Percentiles rank a stretch among this genome's conserved stretches.
Evolutionary conservation across 345 rosid genomes (phyloP).

Genomic region (Populus deltoides): DNA sequence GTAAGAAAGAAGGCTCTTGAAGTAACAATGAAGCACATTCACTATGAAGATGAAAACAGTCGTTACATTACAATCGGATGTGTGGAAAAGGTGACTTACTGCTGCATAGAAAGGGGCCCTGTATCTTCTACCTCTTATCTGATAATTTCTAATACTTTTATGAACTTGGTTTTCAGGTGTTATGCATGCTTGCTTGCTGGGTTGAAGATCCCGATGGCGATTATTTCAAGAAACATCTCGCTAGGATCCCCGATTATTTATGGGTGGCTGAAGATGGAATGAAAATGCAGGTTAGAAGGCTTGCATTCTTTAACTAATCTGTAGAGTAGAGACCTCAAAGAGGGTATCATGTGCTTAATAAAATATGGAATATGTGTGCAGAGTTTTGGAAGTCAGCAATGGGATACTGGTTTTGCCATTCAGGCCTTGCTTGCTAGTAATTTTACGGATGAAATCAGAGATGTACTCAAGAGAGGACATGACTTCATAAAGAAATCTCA

Average conservation of each 20-base stretch:
- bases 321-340: too few species aligned
- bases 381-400: conserved; percentile 79
- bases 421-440: conserved; percentile 74
- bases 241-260: conserved; percentile 68
- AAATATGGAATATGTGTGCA: conserved; percentile 12
- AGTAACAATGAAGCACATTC: conserved; percentile 14
- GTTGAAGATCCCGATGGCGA: conserved; percentile 43
- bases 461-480: conserved; percentile 61
- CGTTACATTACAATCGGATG: conserved; percentile 32
- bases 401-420: conserved; percentile 72
- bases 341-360: too few species aligned
- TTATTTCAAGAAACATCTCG: conserved; percentile 69
- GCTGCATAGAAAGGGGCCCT: not conserved
- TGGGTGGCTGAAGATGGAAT: conserved; percentile 98
- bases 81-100: conserved; percentile 17
- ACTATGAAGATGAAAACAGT: conserved; percentile 32
- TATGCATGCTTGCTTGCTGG: conserved; percentile 45
- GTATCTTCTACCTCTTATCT: not conserved
- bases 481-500: conserved; percentile 75
- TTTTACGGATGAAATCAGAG: conserved; percentile 49
- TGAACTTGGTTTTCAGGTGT: conserved; percentile 12
- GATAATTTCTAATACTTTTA: not conserved
- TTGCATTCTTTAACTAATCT: not conserved
- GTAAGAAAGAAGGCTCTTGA: conserved; percentile 21
- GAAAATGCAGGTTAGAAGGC: conserved; percentile 63